phyloP scores from a whole-genome alignment of 164 flowering plant genomes.

The Dillenia suffruticosa region DNA sequence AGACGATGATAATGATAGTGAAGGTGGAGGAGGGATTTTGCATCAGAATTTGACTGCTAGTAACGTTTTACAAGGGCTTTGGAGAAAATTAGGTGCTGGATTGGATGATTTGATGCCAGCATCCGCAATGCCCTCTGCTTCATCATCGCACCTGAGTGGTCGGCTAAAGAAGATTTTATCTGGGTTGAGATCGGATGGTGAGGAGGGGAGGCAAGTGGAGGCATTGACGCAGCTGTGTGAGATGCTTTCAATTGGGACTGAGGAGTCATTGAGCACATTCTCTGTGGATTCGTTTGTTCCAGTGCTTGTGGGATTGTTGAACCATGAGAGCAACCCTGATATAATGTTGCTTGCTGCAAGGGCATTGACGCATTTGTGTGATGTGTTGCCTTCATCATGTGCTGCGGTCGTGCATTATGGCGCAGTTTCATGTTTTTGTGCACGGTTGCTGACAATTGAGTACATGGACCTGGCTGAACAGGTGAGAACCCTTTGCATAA shows the following conservation, averaged over 20 bases:
- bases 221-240: conserved; percentile 95
- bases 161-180: conserved; percentile 85
- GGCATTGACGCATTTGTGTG: conserved; percentile 91
- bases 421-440: conserved; percentile 84
- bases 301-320: conserved; percentile 88
- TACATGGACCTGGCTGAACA: conserved; percentile 99
- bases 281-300: conserved; percentile 97
- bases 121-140: conserved; percentile 53
- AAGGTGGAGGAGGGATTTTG: conserved; percentile 66
- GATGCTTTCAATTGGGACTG: conserved; percentile 93
- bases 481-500: conserved; percentile 34
- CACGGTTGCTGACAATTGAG: conserved; percentile 88
- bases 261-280: conserved; percentile 88
- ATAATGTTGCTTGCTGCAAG: conserved; percentile 97
- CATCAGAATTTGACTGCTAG: conserved; percentile 87
- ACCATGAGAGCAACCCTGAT: conserved; percentile 92
- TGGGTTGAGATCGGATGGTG: conserved; percentile 92
- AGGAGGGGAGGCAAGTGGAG: conserved; percentile 94
- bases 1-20: conserved; percentile 67
- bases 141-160: conserved; percentile 84
- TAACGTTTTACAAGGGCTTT: conserved; percentile 87
- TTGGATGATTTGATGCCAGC: conserved; percentile 87
- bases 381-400: conserved; percentile 92
- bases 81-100: conserved; percentile 89
- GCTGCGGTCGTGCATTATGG: conserved; percentile 98